Evolutionary conservation across 2,329 filamentous ascomycete genomes (phyloP), one percentile per base, ranked within the genome.

Genomic region (Apiospora hydei): DNA sequence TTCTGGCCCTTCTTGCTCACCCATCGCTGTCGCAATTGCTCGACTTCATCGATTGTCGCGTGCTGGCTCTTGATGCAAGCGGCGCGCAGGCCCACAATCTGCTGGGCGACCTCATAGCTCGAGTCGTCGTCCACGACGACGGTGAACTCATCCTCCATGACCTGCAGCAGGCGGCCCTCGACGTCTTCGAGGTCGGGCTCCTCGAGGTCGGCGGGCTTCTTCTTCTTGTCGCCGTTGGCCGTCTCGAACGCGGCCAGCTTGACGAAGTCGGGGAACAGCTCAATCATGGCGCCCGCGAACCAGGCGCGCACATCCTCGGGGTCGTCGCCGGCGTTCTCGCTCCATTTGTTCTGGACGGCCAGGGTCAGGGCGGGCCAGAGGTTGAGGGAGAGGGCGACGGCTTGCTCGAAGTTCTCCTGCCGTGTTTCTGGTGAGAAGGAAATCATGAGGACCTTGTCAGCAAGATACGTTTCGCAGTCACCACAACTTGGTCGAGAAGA

Each of bases 81-180:
- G 72, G 86, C 85, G 77, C 91, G 87, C 74, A 96, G 84, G 70
- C 87, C 86, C 81, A 97, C 83, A 72, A 98, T 93, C 77, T 91
- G 87, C 72, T 86, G 85, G 13, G 95, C 95, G 8, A 97, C 89
- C 71, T 92, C 89, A 70, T 88, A 90, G 46, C 91, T 93, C 67
- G 92, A 96, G 77, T 95, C 95, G 82, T 99, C 96, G 78, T 98
- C 96, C 41, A 98, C 90, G 71, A 94, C 92, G 71, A 96, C 93
- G 78, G 98, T 95, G 79, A 98, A 99, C 83, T 99, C 96, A 84
- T 98, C 96, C 74, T 93, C 89, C 92, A 98, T 96, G 73, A 98
- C 91, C 78, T 98, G 94, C 67, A 98, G 86, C 67, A 98, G 86
- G 69, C 97, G 91, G 53, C 92, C 88, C 85, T 98, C 96, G 61